Evolutionary conservation across 2,329 filamentous ascomycete genomes (phyloP).

Genomic region (Ascochyta pisi): DNA sequence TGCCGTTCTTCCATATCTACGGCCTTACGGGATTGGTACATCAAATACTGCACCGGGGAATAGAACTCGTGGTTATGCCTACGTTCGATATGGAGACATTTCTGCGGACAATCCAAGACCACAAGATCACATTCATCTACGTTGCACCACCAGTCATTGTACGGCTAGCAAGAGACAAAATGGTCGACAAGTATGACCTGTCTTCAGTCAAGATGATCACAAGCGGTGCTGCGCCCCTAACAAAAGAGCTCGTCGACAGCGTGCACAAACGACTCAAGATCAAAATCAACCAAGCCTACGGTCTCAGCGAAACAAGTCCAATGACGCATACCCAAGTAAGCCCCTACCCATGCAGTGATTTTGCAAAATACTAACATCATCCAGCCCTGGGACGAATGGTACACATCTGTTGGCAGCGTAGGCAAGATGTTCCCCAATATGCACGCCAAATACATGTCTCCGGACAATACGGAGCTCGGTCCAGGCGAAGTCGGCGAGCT

Average conservation of each 20-base stretch:
- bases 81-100: slow-evolving; percentile 82
- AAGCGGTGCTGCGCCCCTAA: slow-evolving; percentile 83
- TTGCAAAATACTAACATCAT: not conserved
- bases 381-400: slow-evolving; percentile 36
- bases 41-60: slow-evolving; percentile 69
- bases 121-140: slow-evolving; percentile 77
- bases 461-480: slow-evolving; percentile 62
- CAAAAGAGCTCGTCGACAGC: slow-evolving; percentile 75
- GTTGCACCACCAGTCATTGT: slow-evolving; percentile 85
- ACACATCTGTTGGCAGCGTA: slow-evolving; percentile 68
- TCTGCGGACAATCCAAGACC: slow-evolving; percentile 75
- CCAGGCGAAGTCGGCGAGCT: slow-evolving; percentile 63
- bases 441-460: slow-evolving; percentile 77
- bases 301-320: slow-evolving; percentile 34
- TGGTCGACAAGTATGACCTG: slow-evolving; percentile 80
- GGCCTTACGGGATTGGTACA: slow-evolving; percentile 78
- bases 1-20: slow-evolving; percentile 93
- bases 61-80: slow-evolving; percentile 72
- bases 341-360: not conserved
- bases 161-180: slow-evolving; percentile 76
- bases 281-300: slow-evolving; percentile 36
- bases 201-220: slow-evolving; percentile 80
- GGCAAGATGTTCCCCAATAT: slow-evolving; percentile 80
- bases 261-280: slow-evolving; percentile 72
- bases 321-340: slow-evolving; percentile 35